Evolutionary conservation across 1,284 basidiomycete species (phyloP), one percentile per base, ranked within the genome.

Genomic region (Puccinia hordei): DNA sequence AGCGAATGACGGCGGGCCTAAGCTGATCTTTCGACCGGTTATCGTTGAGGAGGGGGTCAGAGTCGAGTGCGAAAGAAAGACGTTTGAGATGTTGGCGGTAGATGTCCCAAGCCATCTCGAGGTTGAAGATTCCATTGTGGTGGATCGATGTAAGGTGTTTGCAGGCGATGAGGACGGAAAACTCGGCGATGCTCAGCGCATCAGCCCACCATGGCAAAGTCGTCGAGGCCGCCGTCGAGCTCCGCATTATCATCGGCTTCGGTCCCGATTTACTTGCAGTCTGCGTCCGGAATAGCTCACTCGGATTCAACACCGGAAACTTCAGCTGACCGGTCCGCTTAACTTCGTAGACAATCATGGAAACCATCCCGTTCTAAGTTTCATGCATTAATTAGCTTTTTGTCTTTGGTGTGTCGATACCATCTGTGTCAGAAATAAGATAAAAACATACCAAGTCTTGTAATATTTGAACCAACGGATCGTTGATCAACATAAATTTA

Each of bases 51-150:
- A 46, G 44, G 41, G 41, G 27, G n/a, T 69, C 44, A 6, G 35
- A 27, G 44, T 69, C 66, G 66, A 30, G 10, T 0, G 13, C 44
- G 66, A 78, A n/a, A 6, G 63, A 27, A 22, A 30, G 30, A 5
- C 75, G 61, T 24, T 69, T 51, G 24, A 79, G 41, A 35, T 79
- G 77, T 51, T 79, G 65, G 53, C 77, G 77, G 55, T 72, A 79
- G 17, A 22, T 4, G 44, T 79, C 77, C 77, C 77, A 79, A 17
- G 46, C 51, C 77, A 79, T 79, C 41, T 79, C 77, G 44, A 79
- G 57, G 44, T 79, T 79, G 53, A 79, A 79, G 38, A 72, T 71
- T 8, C 68, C 66, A 33, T 51, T 79, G 4, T 68, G 61, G 66
- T 78, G 63, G 24, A 46, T 8, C 5, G 51, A 22, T 17, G 49